Conservation (phyloP, 140 eudicot species). For the Stevia rebaudiana region DNA sequence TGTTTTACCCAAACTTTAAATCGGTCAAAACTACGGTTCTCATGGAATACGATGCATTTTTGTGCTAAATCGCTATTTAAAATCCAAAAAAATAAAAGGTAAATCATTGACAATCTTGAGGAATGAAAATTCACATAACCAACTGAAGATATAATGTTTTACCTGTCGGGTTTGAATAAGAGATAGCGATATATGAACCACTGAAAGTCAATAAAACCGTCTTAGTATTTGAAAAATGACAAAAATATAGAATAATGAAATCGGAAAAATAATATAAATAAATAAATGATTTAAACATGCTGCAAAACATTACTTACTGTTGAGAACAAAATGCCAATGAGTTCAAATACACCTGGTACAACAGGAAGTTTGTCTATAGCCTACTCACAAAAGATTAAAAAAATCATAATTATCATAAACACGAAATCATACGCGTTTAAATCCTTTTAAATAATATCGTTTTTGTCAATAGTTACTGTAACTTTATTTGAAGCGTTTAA, state of each 20-base stretch:
- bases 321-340: slow-evolving; percentile 68
- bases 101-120: not conserved
- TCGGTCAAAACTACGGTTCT: not conserved
- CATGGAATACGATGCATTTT: not conserved
- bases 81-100: not conserved
- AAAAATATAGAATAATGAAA: not conserved
- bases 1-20: not conserved
- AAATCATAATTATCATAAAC: not conserved
- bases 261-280: not conserved
- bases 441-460: not conserved
- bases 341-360: slow-evolving; percentile 63
- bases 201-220: slow-evolving; percentile 45
- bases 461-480: not conserved
- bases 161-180: slow-evolving; percentile 93
- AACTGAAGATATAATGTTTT: slow-evolving; percentile 15
- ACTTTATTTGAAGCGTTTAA: too few species aligned
- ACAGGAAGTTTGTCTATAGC: slow-evolving; percentile 86
- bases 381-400: slow-evolving; percentile 31
- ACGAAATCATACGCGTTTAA: not conserved
- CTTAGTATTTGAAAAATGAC: not conserved
- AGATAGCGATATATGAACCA: slow-evolving; percentile 91
- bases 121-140: not conserved
- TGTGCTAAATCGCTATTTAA: not conserved
- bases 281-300: not conserved
- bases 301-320: slow-evolving; percentile 50